A percentile compares a stretch with the other conserved stretches of the same genome.
Conservation (phyloP, 2,329 filamentous ascomycete genomes). For the Microdochium paspali region DNA sequence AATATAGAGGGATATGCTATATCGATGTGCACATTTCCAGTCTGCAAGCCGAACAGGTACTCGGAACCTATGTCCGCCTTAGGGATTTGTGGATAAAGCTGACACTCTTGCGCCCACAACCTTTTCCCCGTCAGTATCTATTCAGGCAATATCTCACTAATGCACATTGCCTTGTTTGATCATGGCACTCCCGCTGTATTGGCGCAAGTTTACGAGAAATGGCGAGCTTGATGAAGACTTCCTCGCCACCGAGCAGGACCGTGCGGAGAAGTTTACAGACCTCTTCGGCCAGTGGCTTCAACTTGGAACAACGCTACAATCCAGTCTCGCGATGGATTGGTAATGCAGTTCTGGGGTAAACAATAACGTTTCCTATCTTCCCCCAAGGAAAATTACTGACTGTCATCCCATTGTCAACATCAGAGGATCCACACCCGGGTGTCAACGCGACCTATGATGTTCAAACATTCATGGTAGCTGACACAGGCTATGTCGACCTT, state of each 20-base stretch:
- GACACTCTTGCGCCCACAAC: too few relatives aligned
- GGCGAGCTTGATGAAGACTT: not conserved
- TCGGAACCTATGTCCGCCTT: too few relatives aligned
- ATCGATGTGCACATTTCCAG: too few relatives aligned
- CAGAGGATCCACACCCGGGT: not conserved
- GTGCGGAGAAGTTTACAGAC: not conserved
- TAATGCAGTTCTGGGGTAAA: not conserved
- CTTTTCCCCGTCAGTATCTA: not conserved
- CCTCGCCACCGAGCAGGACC: not conserved
- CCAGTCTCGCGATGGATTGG: not conserved
- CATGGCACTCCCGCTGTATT: not conserved
- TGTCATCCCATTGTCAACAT: not conserved
- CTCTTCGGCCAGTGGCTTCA: not conserved
- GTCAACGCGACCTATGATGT: not conserved
- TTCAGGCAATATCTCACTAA: not conserved
- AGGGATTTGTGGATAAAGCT: too few relatives aligned
- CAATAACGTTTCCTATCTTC: not conserved
- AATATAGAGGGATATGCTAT: too few relatives aligned
- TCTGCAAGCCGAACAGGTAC: too few relatives aligned
- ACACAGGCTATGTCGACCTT: not conserved
- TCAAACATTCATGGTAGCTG: not conserved
- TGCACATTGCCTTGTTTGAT: not conserved
- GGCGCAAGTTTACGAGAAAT: not conserved
- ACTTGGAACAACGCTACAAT: not conserved
- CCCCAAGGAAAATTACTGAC: not conserved